These are phyloP conservation scores for Hemileia vastatrix DNA, from an alignment of 1,284 basidiomycete species.

Conservation along the genomic window DNA sequence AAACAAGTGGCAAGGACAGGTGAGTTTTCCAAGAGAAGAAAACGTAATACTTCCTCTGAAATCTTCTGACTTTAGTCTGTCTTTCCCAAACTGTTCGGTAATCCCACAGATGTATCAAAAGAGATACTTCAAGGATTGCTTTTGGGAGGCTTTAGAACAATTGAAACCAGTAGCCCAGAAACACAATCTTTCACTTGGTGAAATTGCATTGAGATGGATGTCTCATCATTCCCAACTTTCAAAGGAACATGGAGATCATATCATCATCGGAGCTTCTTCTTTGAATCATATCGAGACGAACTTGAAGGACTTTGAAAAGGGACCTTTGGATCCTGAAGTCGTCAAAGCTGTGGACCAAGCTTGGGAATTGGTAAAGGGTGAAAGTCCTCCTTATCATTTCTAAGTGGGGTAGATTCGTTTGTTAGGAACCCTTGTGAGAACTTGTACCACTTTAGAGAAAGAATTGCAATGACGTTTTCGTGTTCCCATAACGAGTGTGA, in stretches of 20 bases:
- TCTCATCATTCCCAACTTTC: constrained; percentile 51
- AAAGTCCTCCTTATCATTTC: neutral
- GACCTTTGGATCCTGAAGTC: constrained; percentile 45
- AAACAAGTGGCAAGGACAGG: constrained; percentile 39
- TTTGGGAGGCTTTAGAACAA: constrained; percentile 49
- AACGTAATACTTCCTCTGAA: too few relatives aligned
- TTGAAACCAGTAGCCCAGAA: constrained; percentile 46
- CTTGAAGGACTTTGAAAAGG: constrained; percentile 51
- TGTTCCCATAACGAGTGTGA: too few relatives aligned
- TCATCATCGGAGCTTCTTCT: constrained; percentile 53
- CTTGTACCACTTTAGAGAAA: too few relatives aligned
- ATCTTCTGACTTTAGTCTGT: too few relatives aligned
- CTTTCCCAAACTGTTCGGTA: too few relatives aligned
- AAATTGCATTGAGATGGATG: constrained; percentile 53
- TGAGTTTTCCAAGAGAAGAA: too few relatives aligned
- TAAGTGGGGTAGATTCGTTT: neutral
- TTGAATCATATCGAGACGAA: constrained; percentile 51
- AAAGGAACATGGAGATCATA: constrained; percentile 48
- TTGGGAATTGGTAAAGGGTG: constrained; percentile 29
- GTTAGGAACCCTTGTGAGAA: too few relatives aligned
- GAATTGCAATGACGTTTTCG: too few relatives aligned
- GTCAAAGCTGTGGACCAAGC: constrained; percentile 28
- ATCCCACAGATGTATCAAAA: constrained; percentile 48
- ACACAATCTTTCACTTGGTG: constrained; percentile 49
- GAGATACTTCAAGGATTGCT: constrained; percentile 49